Percentiles rank a stretch among this genome's conserved stretches.
Evolutionary conservation across 768 basidiomycete species (phyloP).

Genomic region (Serpula lacrymans): DNA sequence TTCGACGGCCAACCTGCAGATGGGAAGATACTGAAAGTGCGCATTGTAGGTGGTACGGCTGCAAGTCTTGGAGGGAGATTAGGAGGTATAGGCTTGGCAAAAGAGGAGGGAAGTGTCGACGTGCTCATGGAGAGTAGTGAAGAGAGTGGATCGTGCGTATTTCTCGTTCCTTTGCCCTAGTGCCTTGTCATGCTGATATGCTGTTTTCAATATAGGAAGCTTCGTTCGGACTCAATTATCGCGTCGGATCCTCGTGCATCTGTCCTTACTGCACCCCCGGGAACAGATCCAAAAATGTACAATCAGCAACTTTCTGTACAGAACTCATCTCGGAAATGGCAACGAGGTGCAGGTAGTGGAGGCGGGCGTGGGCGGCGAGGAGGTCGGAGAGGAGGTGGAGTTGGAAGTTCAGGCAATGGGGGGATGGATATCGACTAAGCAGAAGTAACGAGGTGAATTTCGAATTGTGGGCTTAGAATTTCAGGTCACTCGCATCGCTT

Average conservation of each 20-base stretch:
- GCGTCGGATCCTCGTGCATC: conserved; percentile 58
- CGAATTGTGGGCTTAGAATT: too few relatives aligned
- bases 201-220: conserved; percentile 51
- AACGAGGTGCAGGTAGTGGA: conserved; percentile 19
- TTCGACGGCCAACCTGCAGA: conserved; percentile 84
- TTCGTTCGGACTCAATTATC: conserved; percentile 79
- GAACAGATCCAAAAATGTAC: conserved; percentile 54
- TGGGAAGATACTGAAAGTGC: conserved; percentile 67
- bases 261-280: conserved; percentile 67
- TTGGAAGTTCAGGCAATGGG: too few relatives aligned
- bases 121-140: conserved; percentile 53
- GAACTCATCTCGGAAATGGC: conserved; percentile 23
- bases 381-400: conserved; percentile 10
- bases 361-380: conserved; percentile 21
- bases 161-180: background rate
- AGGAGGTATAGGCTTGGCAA: conserved; percentile 48
- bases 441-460: too few relatives aligned
- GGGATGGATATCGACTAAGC: conserved; percentile 29
- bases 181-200: background rate
- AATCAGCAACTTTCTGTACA: conserved; percentile 29
- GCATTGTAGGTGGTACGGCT: conserved; percentile 55
- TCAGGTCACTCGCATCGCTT: too few relatives aligned
- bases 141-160: conserved; percentile 51
- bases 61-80: conserved; percentile 56
- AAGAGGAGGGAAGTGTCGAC: conserved; percentile 36